A percentile compares a stretch with the other conserved stretches of the same genome.
Evolutionary conservation across 2,329 filamentous ascomycete genomes (phyloP).

Genomic region (Eutypa lata): DNA sequence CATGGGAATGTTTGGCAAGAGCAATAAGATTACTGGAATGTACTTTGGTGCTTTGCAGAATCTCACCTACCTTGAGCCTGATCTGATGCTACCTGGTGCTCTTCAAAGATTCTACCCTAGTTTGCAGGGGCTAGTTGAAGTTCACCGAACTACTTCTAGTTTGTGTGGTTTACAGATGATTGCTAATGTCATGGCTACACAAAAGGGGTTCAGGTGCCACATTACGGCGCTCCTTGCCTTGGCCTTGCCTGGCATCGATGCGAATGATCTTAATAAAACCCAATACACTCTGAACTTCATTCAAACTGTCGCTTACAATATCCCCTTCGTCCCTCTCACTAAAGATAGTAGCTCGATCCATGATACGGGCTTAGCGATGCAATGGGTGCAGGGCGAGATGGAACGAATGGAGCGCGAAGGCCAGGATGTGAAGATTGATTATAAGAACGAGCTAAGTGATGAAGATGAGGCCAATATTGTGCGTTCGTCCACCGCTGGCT

Average conservation of each 20-base stretch:
- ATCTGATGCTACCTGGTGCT: slow-evolving; percentile 87
- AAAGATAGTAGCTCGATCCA: slow-evolving; percentile 65
- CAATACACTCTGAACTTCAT: slow-evolving; percentile 93
- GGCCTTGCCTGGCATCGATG: slow-evolving; percentile 91
- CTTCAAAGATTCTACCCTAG: slow-evolving; percentile 95
- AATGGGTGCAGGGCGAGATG: slow-evolving; percentile 94
- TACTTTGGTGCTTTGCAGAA: slow-evolving; percentile 88
- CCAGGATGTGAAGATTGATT: slow-evolving; percentile 81
- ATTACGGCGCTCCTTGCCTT: slow-evolving; percentile 91
- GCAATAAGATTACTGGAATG: slow-evolving; percentile 84
- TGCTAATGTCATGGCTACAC: slow-evolving; percentile 83
- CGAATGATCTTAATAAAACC: slow-evolving; percentile 96
- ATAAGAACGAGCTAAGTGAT: slow-evolving; percentile 75
- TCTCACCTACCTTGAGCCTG: slow-evolving; percentile 85
- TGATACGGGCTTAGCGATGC: slow-evolving; percentile 74
- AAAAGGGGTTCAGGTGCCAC: slow-evolving; percentile 95
- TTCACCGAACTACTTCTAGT: slow-evolving; percentile 92
- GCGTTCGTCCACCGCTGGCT: slow-evolving; percentile 88
- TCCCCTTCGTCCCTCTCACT: slow-evolving; percentile 83
- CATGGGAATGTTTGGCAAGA: slow-evolving; percentile 98
- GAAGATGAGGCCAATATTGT: slow-evolving; percentile 85
- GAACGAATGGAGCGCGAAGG: slow-evolving; percentile 89
- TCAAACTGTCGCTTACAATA: slow-evolving; percentile 92
- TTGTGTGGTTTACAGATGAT: slow-evolving; percentile 89
- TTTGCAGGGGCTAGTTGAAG: slow-evolving; percentile 93